phyloP scores from a whole-genome alignment of 257 asterid species.

The Lycium barbarum region DNA sequence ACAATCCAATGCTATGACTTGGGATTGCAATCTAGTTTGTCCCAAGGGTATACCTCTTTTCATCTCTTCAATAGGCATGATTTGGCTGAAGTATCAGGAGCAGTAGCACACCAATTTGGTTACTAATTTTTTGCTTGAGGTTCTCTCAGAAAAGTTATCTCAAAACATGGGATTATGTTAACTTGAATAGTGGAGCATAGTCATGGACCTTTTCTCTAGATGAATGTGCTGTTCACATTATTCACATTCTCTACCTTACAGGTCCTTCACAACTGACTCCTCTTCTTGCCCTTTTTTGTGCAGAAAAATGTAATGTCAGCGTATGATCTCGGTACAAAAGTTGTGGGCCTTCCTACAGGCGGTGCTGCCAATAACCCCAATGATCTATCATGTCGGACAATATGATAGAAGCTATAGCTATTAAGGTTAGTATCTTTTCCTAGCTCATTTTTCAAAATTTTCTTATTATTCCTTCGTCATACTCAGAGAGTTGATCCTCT shows the following conservation, averaged over 20 bases:
- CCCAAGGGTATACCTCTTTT: not conserved
- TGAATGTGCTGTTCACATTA: no score
- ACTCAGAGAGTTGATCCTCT: not conserved
- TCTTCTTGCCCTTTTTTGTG: conserved; percentile 35
- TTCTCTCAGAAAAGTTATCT: not conserved
- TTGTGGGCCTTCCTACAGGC: conserved; percentile 50
- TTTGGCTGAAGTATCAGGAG: not conserved
- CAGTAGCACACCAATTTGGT: not conserved
- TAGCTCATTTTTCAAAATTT: not conserved
- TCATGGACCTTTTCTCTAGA: not conserved
- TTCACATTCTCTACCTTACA: not conserved
- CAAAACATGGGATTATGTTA: not conserved
- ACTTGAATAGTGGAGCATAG: not conserved
- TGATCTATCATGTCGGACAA: conserved; percentile 40
- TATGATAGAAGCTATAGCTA: not conserved
- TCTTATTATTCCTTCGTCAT: not conserved
- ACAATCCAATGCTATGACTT: not conserved
- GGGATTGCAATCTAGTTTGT: not conserved
- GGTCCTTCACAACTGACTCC: not conserved
- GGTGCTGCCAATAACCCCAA: conserved; percentile 31
- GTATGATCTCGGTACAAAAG: conserved; percentile 49
- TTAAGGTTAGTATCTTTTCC: not conserved
- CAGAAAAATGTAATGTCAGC: conserved; percentile 69
- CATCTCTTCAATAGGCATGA: not conserved
- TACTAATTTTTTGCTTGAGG: not conserved